Percentiles rank a stretch among this genome's conserved stretches.
phyloP scores from a whole-genome alignment of 2,329 filamentous ascomycete genomes.

The Apiospora rasikravindrae region DNA sequence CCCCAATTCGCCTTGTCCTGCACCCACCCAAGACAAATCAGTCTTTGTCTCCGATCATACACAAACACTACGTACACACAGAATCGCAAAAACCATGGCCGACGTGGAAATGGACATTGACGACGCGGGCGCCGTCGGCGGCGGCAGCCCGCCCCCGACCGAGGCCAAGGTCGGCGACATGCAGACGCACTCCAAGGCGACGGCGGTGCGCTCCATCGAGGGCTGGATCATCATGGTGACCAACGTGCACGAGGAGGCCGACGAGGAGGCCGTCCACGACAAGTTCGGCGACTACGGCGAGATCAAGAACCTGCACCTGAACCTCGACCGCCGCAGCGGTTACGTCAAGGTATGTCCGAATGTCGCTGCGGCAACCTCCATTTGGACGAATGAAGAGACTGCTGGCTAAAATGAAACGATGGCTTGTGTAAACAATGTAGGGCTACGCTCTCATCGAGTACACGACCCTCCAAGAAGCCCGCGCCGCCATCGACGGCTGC shows the following conservation, averaged over 20 bases:
- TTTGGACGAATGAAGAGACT: not conserved
- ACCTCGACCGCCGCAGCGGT: slow-evolving; percentile 80
- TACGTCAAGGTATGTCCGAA: slow-evolving; percentile 71
- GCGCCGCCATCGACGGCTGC: slow-evolving; percentile 82
- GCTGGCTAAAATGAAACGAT: too few species aligned
- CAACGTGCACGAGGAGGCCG: slow-evolving; percentile 86
- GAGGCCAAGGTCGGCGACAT: slow-evolving; percentile 65
- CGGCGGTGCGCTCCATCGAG: slow-evolving; percentile 84
- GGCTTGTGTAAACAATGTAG: slow-evolving; percentile 48
- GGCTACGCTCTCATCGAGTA: slow-evolving; percentile 88
- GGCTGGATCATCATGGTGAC: slow-evolving; percentile 89
- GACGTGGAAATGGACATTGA: slow-evolving; percentile 67
- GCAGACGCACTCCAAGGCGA: slow-evolving; percentile 75
- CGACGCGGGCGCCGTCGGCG: slow-evolving; percentile 42
- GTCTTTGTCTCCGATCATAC: not conserved
- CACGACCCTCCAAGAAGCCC: slow-evolving; percentile 76
- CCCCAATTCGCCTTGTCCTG: too few species aligned
- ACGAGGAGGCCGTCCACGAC: slow-evolving; percentile 82
- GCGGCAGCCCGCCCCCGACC: slow-evolving; percentile 36
- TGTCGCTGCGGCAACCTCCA: not conserved
- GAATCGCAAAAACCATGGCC: slow-evolving; percentile 47
- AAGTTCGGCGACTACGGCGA: slow-evolving; percentile 84
- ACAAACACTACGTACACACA: not conserved
- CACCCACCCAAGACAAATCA: not conserved
- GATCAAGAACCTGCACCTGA: slow-evolving; percentile 86